These are phyloP conservation scores for Sophora flavescens DNA, from an alignment of 306 rosid species.

Conservation along the genomic window DNA sequence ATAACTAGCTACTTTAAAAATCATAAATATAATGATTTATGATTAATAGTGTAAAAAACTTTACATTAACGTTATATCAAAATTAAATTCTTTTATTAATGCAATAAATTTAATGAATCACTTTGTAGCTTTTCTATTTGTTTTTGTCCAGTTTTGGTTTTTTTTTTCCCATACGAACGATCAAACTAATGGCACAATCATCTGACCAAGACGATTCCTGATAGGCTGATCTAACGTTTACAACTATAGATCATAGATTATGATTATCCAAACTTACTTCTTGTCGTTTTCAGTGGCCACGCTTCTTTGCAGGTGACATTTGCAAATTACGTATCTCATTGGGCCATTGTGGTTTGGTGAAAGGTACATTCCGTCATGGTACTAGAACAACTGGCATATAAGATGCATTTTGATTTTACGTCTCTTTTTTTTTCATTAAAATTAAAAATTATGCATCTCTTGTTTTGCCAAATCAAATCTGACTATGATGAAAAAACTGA, in stretches of 20 bases:
- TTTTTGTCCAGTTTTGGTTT: neutral
- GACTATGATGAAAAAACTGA: neutral
- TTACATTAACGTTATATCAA: no score
- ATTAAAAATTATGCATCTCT: neutral
- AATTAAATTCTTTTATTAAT: no score
- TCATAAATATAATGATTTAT: no score
- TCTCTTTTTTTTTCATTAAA: neutral
- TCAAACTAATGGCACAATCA: neutral
- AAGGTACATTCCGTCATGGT: constrained; percentile 36
- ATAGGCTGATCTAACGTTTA: neutral
- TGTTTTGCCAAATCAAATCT: neutral
- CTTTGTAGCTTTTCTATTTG: neutral
- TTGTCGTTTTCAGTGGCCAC: constrained; percentile 9
- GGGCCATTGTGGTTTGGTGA: constrained; percentile 39
- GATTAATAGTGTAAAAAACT: no score
- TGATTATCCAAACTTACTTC: neutral
- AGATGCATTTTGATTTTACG: neutral
- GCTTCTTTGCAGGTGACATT: constrained; percentile 24
- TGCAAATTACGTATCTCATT: constrained; percentile 33
- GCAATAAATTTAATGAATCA: neutral
- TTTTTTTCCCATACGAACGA: neutral
- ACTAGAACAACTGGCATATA: constrained; percentile 35
- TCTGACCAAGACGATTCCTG: neutral
- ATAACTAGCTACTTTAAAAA: no score
- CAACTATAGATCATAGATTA: neutral